Conservation (phyloP, 768 basidiomycete species). For the Cystofilobasidium macerans region DNA sequence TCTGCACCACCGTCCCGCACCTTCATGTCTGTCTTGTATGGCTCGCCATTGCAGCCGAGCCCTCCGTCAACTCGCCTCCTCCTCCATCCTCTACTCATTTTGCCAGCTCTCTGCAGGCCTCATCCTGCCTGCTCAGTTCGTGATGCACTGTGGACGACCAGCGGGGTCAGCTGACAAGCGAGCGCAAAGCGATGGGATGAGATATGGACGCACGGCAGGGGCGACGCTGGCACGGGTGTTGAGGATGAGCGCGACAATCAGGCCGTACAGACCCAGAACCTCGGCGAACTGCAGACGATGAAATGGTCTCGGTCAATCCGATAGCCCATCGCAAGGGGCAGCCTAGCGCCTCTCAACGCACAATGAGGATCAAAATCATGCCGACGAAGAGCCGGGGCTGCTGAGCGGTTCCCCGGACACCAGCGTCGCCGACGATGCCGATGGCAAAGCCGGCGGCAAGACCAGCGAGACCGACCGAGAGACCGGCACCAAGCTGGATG, state of each 20-base stretch:
- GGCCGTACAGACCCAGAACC: conserved; percentile 80
- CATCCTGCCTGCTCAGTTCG: too few species aligned
- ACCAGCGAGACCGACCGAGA: conserved; percentile 81
- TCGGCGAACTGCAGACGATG: conserved; percentile 29
- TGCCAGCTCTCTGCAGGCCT: too few species aligned
- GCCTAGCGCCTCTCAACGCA: background rate
- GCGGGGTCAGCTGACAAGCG: too few species aligned
- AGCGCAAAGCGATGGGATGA: too few species aligned
- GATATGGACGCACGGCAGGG: conserved; percentile 9
- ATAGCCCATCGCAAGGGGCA: background rate
- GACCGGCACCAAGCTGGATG: conserved; percentile 84
- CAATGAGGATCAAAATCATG: conserved; percentile 96
- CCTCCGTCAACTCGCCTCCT: too few species aligned
- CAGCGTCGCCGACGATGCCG: conserved; percentile 97
- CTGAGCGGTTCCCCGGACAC: conserved; percentile 94
- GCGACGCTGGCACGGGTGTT: conserved; percentile 47
- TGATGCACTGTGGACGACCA: too few species aligned
- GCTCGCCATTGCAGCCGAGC: too few species aligned
- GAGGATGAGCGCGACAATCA: conserved; percentile 93
- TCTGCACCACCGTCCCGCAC: too few species aligned
- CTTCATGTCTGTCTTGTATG: too few species aligned
- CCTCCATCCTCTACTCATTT: too few species aligned
- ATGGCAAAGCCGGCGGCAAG: conserved; percentile 43
- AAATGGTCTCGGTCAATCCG: background rate
- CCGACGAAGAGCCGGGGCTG: conserved; percentile 88